Evolutionary conservation across 176 grass and related monocot species (phyloP).

Genomic region (Ensete glaucum): DNA sequence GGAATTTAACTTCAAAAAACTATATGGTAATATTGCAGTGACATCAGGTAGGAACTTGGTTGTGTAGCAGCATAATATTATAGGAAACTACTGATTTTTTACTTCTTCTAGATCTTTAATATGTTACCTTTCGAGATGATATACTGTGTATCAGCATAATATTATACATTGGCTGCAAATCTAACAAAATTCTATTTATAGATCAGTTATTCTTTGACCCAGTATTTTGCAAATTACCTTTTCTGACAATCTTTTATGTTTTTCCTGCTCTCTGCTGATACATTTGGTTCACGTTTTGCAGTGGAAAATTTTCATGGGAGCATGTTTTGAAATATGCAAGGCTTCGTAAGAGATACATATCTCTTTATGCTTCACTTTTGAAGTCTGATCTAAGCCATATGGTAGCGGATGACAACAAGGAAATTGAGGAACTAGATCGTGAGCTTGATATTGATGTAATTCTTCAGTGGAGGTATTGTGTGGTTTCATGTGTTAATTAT

Average conservation of each 20-base stretch:
- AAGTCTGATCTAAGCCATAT: constrained; percentile 59
- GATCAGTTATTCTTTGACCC: too few relatives aligned
- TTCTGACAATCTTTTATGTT: background rate
- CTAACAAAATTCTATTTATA: too few relatives aligned
- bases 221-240: too few relatives aligned
- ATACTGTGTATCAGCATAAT: too few relatives aligned
- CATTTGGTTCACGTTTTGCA: constrained; percentile 16
- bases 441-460: constrained; percentile 93
- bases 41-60: too few relatives aligned
- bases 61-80: too few relatives aligned
- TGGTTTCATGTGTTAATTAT: constrained; percentile 1
- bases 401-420: constrained; percentile 64
- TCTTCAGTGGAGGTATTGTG: constrained; percentile 85
- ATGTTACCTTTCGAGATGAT: too few relatives aligned
- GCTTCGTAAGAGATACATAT: constrained; percentile 74
- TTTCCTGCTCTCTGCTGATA: background rate
- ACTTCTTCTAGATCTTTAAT: too few relatives aligned
- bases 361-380: constrained; percentile 83
- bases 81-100: too few relatives aligned
- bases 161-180: too few relatives aligned
- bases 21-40: too few relatives aligned
- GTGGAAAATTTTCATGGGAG: constrained; percentile 86
- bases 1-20: too few relatives aligned
- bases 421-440: constrained; percentile 70
- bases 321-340: constrained; percentile 64